These are phyloP conservation scores for Trichoderma asperelloides DNA, from an alignment of 495 filamentous ascomycete genomes.

Conservation along the genomic window DNA sequence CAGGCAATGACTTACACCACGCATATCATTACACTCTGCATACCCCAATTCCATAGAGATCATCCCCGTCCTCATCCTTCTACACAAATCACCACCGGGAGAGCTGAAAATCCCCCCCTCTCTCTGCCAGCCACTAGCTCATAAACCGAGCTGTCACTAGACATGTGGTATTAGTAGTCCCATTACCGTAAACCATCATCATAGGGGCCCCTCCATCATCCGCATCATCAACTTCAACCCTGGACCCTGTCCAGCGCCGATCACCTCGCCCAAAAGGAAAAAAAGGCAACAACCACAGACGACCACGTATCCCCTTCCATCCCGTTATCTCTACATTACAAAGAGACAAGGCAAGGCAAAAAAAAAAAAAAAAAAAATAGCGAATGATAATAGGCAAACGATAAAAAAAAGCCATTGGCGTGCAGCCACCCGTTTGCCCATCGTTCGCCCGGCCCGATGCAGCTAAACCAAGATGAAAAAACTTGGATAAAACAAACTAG, in stretches of 20 bases:
- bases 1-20: too few species aligned
- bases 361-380: too few species aligned
- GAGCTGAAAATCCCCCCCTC: background rate
- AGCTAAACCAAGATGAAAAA: background rate
- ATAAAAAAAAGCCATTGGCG: too few species aligned
- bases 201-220: background rate
- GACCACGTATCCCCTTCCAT: background rate
- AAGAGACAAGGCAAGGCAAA: too few species aligned
- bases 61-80: background rate
- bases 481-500: too few species aligned
- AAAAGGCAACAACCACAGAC: background rate
- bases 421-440: background rate
- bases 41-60: background rate
- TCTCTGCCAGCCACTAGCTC: background rate
- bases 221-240: background rate
- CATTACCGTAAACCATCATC: background rate
- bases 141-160: background rate
- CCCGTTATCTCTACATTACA: too few species aligned
- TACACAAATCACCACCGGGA: background rate
- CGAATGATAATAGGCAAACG: too few species aligned
- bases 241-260: background rate
- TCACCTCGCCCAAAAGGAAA: background rate
- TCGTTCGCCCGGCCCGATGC: conserved; percentile 1
- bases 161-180: background rate
- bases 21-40: too few species aligned